Evolutionary conservation across 345 rosid species (phyloP).

Genomic region (Eucalyptus sp.): DNA sequence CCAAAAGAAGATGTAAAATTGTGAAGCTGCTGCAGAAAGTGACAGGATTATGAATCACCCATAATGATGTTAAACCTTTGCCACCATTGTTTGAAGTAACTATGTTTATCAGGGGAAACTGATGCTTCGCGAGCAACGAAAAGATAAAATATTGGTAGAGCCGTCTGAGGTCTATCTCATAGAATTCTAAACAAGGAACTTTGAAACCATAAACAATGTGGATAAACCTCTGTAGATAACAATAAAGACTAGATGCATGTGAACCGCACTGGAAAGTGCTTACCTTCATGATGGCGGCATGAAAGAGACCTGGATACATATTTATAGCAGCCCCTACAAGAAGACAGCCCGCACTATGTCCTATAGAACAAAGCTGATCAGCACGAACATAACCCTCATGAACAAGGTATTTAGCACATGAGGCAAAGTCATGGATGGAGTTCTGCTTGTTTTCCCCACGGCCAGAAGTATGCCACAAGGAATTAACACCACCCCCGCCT

Average conservation of each 20-base stretch:
- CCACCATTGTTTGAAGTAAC: neutral
- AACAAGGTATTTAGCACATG: constrained; percentile 48
- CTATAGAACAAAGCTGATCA: constrained; percentile 56
- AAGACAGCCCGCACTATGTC: constrained; percentile 71
- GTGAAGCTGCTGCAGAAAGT: neutral
- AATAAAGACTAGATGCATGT: neutral
- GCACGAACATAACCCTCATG: constrained; percentile 54
- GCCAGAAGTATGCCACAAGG: constrained; percentile 81
- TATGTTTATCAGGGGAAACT: neutral
- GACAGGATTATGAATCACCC: neutral
- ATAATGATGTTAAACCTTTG: neutral
- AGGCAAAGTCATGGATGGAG: constrained; percentile 59
- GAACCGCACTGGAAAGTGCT: neutral
- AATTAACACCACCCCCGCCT: constrained; percentile 54
- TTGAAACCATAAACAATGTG: neutral
- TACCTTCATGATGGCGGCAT: constrained; percentile 76
- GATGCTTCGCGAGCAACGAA: neutral
- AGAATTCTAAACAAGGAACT: neutral
- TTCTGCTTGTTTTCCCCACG: constrained; percentile 43
- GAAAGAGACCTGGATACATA: constrained; percentile 46
- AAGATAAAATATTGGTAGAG: neutral
- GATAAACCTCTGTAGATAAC: neutral
- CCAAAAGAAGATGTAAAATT: neutral
- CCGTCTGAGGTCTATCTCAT: neutral
- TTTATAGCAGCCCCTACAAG: constrained; percentile 73